Percentiles rank a stretch among this genome's conserved stretches.
Evolutionary conservation across 805 yeast species (phyloP).

Genomic region (Priceomyces castillae): DNA sequence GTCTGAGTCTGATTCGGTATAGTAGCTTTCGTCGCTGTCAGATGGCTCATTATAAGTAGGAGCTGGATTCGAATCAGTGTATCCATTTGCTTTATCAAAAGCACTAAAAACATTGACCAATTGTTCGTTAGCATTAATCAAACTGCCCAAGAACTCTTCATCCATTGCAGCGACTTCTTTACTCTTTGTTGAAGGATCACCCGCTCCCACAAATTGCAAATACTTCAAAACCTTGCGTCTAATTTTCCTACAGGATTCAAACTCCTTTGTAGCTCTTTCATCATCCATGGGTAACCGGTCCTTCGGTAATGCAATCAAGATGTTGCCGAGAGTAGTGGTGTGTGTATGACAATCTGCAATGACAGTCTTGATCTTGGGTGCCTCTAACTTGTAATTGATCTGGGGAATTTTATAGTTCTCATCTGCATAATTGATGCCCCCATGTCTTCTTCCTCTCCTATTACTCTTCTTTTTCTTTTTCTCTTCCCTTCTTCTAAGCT

Average conservation of each 20-base stretch:
- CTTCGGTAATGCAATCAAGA: conserved; percentile 34
- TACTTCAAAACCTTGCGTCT: conserved; percentile 79
- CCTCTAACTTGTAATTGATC: conserved; percentile 66
- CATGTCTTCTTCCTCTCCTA: conserved; percentile 12
- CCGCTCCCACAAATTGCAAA: conserved; percentile 72
- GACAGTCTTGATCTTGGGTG: conserved; percentile 63
- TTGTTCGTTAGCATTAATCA: conserved; percentile 88
- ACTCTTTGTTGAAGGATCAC: conserved; percentile 29
- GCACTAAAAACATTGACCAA: conserved; percentile 68
- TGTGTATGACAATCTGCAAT: conserved; percentile 76
- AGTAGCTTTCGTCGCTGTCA: conserved; percentile 32
- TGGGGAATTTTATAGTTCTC: conserved; percentile 60
- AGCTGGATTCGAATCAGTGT: conserved; percentile 38
- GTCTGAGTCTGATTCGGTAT: conserved; percentile 33
- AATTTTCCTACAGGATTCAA: conserved; percentile 69
- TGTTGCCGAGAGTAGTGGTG: conserved; percentile 66
- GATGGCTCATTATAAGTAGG: conserved; percentile 27
- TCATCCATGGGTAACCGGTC: conserved; percentile 64
- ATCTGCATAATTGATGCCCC: conserved; percentile 37
- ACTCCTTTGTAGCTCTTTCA: conserved; percentile 55
- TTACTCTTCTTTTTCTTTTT: conserved; percentile 9
- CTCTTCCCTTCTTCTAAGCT: neutral
- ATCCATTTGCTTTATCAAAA: conserved; percentile 58
- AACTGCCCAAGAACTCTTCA: conserved; percentile 84
- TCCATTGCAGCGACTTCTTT: conserved; percentile 36